These are phyloP conservation scores for Microbotryum silenes-acaulis DNA, from an alignment of 1,284 basidiomycete species.

Conservation along the genomic window DNA sequence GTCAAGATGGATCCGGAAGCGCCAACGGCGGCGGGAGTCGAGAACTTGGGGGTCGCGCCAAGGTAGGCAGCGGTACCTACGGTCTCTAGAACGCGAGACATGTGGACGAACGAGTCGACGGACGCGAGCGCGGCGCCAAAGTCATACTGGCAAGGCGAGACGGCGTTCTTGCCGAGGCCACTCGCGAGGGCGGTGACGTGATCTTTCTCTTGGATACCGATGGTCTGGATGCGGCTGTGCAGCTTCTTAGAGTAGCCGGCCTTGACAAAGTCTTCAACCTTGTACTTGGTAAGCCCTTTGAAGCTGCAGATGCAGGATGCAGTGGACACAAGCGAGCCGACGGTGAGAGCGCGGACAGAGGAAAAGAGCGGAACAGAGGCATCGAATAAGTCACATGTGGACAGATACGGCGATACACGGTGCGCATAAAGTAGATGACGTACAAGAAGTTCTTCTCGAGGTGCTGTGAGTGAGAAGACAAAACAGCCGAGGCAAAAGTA, in stretches of 20 bases:
- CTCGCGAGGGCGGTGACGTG: not conserved
- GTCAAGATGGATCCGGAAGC: constrained; percentile 40
- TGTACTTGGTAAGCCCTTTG: not conserved
- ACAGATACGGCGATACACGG: not conserved
- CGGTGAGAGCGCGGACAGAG: too few species aligned
- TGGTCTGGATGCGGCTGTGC: not conserved
- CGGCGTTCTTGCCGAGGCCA: not conserved
- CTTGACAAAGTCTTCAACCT: not conserved
- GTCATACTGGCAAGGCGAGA: constrained; percentile 2
- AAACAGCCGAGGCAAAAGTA: too few species aligned
- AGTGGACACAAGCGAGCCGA: not conserved
- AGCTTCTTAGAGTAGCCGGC: not conserved
- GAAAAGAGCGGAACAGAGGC: not conserved
- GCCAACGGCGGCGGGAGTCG: constrained; percentile 14
- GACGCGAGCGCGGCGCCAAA: not conserved
- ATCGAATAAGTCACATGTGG: not conserved
- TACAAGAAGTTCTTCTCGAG: too few species aligned
- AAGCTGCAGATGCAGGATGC: too few species aligned
- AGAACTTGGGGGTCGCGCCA: constrained; percentile 14
- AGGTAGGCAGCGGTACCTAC: constrained; percentile 35
- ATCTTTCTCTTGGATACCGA: constrained; percentile 5
- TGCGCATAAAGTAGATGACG: not conserved
- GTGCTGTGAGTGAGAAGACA: too few species aligned
- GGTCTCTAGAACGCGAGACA: constrained; percentile 14
- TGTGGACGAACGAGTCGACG: constrained; percentile 26